Evolutionary conservation across 2,329 filamentous ascomycete species (phyloP), one percentile per base, ranked within the genome.

Genomic region (Fusarium palustre): DNA sequence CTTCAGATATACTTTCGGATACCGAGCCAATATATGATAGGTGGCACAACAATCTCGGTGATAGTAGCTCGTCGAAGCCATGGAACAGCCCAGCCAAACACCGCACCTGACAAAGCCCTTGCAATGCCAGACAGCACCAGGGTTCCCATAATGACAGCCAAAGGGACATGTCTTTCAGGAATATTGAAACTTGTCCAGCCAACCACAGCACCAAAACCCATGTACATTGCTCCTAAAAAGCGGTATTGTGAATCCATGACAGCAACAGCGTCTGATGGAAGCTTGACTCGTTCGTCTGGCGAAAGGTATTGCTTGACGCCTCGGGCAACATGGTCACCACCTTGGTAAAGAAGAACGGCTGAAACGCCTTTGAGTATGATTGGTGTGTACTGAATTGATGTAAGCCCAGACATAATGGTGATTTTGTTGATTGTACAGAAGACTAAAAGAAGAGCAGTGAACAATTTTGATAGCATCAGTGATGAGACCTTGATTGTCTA

Each of bases 241-340:
- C 52, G 41, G 6, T 55, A 38, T 16, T 55, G 42, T n/a, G 52
- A 48, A 20, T 55, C 52, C 42, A 55, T 25, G 5, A 38, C 18
- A 8, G 52, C 18, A 7, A 55, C 20, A 8, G 33, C 5, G 2
- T 55, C 24, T 10, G 42, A 24, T 7, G 41, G 42, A 6, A 55
- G 22, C 24, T 55, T 55, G 10, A 12, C 15, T 18, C 22, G 31
- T 48, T 55, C 24, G 0, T 46, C 15, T 2, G n/a, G 5, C 2
- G 52, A 10, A 7, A 48, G 52, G 5, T 55, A 36, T 5, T 36
- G 25, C 13, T 48, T 36, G n/a, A 55, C 25, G 11, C 52, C 52
- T 4, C 11, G 52, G 15, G 18, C 31, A 1, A 48, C 11, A n/a
- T 48, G 41, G 13, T 34, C 22, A 3, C 18, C 24, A 2, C 52